Conservation (phyloP, 805 yeast species). For the Starmera dryadoides region DNA sequence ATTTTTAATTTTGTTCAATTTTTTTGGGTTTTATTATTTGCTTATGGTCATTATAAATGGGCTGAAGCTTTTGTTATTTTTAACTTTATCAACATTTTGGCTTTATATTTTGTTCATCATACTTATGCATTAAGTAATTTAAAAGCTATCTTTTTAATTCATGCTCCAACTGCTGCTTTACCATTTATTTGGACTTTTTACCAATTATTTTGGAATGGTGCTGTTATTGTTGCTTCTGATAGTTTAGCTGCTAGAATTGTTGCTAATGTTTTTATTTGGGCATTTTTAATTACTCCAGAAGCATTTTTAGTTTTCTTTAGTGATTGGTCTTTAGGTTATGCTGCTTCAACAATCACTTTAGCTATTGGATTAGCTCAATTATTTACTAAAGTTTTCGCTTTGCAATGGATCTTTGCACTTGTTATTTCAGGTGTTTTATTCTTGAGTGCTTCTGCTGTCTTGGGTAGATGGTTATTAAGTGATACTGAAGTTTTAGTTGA, state of each 20-base stretch:
- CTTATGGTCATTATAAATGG: slow-evolving; percentile 47
- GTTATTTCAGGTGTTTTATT: slow-evolving; percentile 53
- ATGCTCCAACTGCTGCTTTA: slow-evolving; percentile 57
- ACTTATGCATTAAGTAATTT: slow-evolving; percentile 50
- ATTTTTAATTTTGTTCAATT: slow-evolving; percentile 53
- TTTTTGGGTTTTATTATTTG: slow-evolving; percentile 59
- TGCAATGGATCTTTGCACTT: slow-evolving; percentile 84
- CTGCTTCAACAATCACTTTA: slow-evolving; percentile 48
- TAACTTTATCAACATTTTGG: slow-evolving; percentile 53
- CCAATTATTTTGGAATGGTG: slow-evolving; percentile 81
- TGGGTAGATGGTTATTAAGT: slow-evolving; percentile 25
- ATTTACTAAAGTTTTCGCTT: slow-evolving; percentile 58
- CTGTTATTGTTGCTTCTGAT: slow-evolving; percentile 46
- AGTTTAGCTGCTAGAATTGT: slow-evolving; percentile 54
- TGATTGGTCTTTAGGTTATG: slow-evolving; percentile 66
- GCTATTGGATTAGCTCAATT: slow-evolving; percentile 70
- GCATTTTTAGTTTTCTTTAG: slow-evolving; percentile 48
- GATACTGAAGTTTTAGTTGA: slow-evolving; percentile 2
- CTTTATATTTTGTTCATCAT: slow-evolving; percentile 45
- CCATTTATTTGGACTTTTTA: slow-evolving; percentile 73
- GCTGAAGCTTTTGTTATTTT: slow-evolving; percentile 50
- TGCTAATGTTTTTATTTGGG: slow-evolving; percentile 75
- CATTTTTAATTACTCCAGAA: slow-evolving; percentile 59
- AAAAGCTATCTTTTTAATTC: slow-evolving; percentile 48
- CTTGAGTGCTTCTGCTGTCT: slow-evolving; percentile 39